Base-by-base conservation (phyloP, 140 eudicot species). In the Oenanthe javanica region DNA sequence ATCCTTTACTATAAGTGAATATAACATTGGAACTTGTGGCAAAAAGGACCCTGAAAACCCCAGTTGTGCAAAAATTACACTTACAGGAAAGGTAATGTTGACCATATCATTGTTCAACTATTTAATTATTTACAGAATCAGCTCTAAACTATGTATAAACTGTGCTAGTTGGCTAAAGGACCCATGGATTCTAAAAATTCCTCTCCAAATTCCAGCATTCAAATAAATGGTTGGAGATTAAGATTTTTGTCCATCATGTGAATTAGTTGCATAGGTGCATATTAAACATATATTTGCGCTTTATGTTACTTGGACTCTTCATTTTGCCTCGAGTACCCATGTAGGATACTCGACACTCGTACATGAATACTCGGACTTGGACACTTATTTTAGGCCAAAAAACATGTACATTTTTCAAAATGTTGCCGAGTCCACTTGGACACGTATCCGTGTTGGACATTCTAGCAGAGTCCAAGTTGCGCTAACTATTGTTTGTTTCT, bases 1-100 rank as follows among this genome's bases (percentile, higher is more conserved):
- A 67, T 94, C 98, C 45, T 86, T 94, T 54, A 85, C 98, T 2
- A 78, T 92, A 25, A 94, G 98, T 64, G 98, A 94, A 78, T 88
- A 87, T 78, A 77, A 86, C 23, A 51, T 94, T 23, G 96, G 97
- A 82, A 90, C 97, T 72, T 94, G 98, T 79, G 97, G 98, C 86
- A 88, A 86, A 46, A 72, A 72, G 50, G 98, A 94, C 80, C 98
- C 98, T 59, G 98, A 94, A 86, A 88, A 88, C 85, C 98, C 97
- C 0, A 82, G 88, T 54, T 94, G 98, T 77, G 86, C 98, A 45
- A 94, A 94, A 83, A 92, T 94, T 76, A 92, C 98, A 14, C 91
- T 94, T 77, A 89, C 92, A 0, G 98, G 98, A 82, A 92, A 94
- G 98, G 98, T 94, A 75, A 46, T 81, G 84, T 72, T 47, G 9